Percentiles rank a stretch among this genome's conserved stretches.
Conservation (phyloP, 495 filamentous ascomycete species). For the Penicillium roqueforti region DNA sequence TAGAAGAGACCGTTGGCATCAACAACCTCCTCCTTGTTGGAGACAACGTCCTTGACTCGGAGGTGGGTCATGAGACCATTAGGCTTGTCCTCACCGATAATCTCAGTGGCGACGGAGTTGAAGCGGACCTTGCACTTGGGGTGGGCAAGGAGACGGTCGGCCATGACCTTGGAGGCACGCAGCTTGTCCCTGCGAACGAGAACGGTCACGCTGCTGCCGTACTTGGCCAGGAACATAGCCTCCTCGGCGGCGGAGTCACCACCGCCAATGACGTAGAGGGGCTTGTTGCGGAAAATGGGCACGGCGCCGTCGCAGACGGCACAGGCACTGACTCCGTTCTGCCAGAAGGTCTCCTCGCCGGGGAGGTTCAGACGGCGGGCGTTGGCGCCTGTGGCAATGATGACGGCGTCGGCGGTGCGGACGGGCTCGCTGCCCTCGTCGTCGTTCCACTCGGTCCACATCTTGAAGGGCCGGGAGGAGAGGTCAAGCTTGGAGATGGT, state of each 20-base stretch:
- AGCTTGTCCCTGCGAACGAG: conserved; percentile 83
- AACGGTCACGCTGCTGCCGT: conserved; percentile 90
- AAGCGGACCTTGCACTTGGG: conserved; percentile 86
- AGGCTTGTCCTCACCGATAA: conserved; percentile 72
- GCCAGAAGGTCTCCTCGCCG: conserved; percentile 95
- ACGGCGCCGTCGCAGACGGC: conserved; percentile 97
- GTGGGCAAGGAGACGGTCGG: conserved; percentile 72
- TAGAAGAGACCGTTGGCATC: conserved; percentile 95
- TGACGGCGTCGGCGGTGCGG: conserved; percentile 82
- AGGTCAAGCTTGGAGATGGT: conserved; percentile 89
- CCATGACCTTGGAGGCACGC: conserved; percentile 87
- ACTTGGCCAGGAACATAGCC: conserved; percentile 95
- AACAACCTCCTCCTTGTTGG: conserved; percentile 72
- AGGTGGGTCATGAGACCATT: conserved; percentile 80
- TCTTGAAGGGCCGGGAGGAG: conserved; percentile 80
- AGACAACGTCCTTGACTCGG: conserved; percentile 70
- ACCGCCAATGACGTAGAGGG: conserved; percentile 90
- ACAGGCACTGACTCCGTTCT: conserved; percentile 92
- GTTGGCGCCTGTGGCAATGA: conserved; percentile 94
- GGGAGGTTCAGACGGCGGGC: conserved; percentile 74
- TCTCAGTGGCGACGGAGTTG: conserved; percentile 75
- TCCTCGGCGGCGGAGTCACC: conserved; percentile 98
- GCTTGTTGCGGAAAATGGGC: conserved; percentile 95
- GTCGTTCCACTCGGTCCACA: conserved; percentile 83
- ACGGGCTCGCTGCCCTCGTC: conserved; percentile 55